A percentile compares a stretch with the other conserved stretches of the same genome.
These are phyloP conservation scores for Xerocomus spinulosus DNA, from an alignment of 768 basidiomycete species.

Conservation along the genomic window DNA sequence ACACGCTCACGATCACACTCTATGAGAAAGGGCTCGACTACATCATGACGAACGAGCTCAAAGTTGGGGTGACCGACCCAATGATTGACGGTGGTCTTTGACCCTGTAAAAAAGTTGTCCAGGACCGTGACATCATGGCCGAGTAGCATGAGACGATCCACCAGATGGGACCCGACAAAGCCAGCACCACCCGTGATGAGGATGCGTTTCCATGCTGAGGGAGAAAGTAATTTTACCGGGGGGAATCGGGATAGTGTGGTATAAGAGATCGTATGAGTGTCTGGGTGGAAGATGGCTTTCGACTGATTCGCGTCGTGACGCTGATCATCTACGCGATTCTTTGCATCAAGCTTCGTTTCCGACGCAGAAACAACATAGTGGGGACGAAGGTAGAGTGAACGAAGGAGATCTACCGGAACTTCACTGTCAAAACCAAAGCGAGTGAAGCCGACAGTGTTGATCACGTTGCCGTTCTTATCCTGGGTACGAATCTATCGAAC, in stretches of 20 bases:
- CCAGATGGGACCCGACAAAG: conserved; percentile 98
- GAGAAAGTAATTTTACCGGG: conserved; percentile 82
- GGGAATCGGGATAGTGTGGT: conserved; percentile 90
- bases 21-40: conserved; percentile 96
- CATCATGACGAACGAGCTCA: conserved; percentile 95
- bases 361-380: conserved; percentile 58
- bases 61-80: conserved; percentile 99
- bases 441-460: conserved; percentile 75
- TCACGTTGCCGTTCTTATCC: conserved; percentile 72
- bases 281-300: conserved; percentile 81
- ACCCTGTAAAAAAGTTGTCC: conserved; percentile 99
- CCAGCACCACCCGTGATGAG: conserved; percentile 97
- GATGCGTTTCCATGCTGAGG: conserved; percentile 76
- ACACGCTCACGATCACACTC: conserved; percentile 85
- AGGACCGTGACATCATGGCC: conserved; percentile 97
- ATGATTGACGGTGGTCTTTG: conserved; percentile 92
- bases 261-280: conserved; percentile 81
- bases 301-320: conserved; percentile 59
- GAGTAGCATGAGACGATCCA: conserved; percentile 95
- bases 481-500: conserved; percentile 51
- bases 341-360: conserved; percentile 33
- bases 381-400: conserved; percentile 83
- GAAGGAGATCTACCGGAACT: conserved; percentile 73
- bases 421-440: conserved; percentile 90
- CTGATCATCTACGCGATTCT: conserved; percentile 39